Conservation (phyloP, 2,329 filamentous ascomycete species). For the Hysterium pulicare region DNA sequence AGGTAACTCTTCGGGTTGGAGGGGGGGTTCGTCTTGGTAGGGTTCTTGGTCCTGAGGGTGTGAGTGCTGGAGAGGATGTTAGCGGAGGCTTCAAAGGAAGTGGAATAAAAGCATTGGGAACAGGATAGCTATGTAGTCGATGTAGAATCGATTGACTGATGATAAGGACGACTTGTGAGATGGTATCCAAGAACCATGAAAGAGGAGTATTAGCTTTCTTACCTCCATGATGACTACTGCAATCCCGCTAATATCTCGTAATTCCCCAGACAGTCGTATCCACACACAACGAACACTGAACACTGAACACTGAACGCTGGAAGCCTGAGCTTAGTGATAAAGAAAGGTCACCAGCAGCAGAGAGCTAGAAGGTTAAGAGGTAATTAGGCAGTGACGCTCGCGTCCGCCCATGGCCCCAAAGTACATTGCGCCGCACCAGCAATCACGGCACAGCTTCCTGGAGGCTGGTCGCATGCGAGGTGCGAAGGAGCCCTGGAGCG, state of each 20-base stretch:
- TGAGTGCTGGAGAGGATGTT: constrained; percentile 1
- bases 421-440: too few species aligned
- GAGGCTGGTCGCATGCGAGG: too few species aligned
- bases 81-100: constrained; percentile 19
- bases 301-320: too few species aligned
- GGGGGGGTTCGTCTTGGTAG: constrained; percentile 16
- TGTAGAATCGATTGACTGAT: background rate
- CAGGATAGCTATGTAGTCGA: background rate
- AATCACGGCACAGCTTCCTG: too few species aligned
- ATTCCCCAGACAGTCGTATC: too few species aligned
- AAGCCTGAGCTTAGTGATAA: too few species aligned
- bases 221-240: background rate
- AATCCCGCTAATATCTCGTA: background rate
- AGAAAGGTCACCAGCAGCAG: too few species aligned
- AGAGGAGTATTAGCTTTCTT: background rate
- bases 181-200: background rate
- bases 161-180: background rate
- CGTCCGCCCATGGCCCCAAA: too few species aligned
- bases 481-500: too few species aligned
- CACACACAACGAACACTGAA: too few species aligned
- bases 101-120: background rate
- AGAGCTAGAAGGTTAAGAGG: too few species aligned
- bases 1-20: background rate
- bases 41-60: constrained; percentile 4
- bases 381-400: too few species aligned